A percentile compares a stretch with the other conserved stretches of the same genome.
Conservation (phyloP, 768 basidiomycete genomes). For the Tephrocybe sp. region DNA sequence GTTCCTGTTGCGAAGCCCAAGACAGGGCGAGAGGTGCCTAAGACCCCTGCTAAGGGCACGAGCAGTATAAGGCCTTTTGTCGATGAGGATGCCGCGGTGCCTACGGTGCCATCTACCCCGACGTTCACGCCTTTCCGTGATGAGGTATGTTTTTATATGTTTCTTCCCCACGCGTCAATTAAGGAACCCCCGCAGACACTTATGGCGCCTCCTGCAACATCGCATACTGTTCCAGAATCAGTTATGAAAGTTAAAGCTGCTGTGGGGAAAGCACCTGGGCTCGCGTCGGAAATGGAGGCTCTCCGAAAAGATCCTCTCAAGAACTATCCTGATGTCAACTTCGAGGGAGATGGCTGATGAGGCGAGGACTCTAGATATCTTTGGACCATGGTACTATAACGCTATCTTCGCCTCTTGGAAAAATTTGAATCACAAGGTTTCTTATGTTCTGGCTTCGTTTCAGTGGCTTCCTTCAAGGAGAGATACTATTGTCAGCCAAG, state of each 20-base stretch:
- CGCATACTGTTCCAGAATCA: slow-evolving; percentile 43
- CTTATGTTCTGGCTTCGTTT: neutral
- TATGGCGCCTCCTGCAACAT: slow-evolving; percentile 29
- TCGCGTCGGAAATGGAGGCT: slow-evolving; percentile 72
- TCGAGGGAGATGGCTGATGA: slow-evolving; percentile 14
- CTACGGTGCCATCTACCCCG: slow-evolving; percentile 43
- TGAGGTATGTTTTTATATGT: slow-evolving; percentile 46
- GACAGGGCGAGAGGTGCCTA: slow-evolving; percentile 28
- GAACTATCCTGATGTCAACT: slow-evolving; percentile 49
- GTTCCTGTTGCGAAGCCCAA: slow-evolving; percentile 24
- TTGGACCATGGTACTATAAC: neutral
- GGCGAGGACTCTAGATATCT: neutral
- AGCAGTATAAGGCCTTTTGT: slow-evolving; percentile 42
- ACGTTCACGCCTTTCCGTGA: slow-evolving; percentile 75
- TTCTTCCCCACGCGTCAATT: slow-evolving; percentile 12
- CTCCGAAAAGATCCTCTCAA: slow-evolving; percentile 78
- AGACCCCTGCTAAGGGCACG: slow-evolving; percentile 29
- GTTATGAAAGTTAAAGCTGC: slow-evolving; percentile 67
- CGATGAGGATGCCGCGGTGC: slow-evolving; percentile 28
- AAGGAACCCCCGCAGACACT: slow-evolving; percentile 20
- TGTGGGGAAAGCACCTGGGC: slow-evolving; percentile 38
- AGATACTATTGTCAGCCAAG: neutral
- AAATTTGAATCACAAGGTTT: neutral
- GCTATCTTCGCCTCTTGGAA: neutral
- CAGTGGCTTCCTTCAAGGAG: neutral